Evolutionary conservation across 108 stramenopile genomes (phyloP), one percentile per base, ranked within the genome.

Genomic region (Fistulifera solaris): DNA sequence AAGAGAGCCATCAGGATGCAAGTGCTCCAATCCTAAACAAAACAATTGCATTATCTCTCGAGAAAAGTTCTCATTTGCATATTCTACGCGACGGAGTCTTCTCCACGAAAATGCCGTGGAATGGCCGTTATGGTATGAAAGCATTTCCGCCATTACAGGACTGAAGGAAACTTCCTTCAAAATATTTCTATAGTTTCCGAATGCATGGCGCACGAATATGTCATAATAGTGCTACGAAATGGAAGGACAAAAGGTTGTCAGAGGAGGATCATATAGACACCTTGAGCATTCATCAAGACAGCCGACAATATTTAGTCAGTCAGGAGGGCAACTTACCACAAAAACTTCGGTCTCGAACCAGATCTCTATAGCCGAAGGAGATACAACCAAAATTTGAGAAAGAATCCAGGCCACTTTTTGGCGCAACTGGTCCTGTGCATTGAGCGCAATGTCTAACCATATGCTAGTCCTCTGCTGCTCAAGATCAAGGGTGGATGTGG

Each of bases 331-430:
- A 46, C 19, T 35, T 31, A 38, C 19, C 16, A 19, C 27, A 14
- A 19, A 19, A 11, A n/a, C 40, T 39, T 40, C 19, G 16, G 41
- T 40, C 39, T 19, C 40, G 21, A 40, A 56, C 39, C 25, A 40
- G 48, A 43, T 0, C 25, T 35, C n/a, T 12, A 35, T 35, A 35
- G 31, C 31, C 3, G 31, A n/a, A 35, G 31, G 31, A 35, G 48
- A 22, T 10, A 85, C 50, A 1, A 84, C 82, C 39, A 81, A 67
- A 39, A 86, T 63, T 50, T 84, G 82, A 43, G 62, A 48, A 15
- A 91, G 65, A 3, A 79, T 81, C 71, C 73, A 91, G 7, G 89
- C 85, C 19, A 85, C 56, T 16, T 76, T 51, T 54, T 91, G 89
- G 1, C 89, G 66, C 19, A 91, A 70, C 51, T 91, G 89, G 58